A percentile compares a stretch with the other conserved stretches of the same genome.
phyloP scores from a whole-genome alignment of 495 filamentous ascomycete species.

The Astrocystis sublimbata region DNA sequence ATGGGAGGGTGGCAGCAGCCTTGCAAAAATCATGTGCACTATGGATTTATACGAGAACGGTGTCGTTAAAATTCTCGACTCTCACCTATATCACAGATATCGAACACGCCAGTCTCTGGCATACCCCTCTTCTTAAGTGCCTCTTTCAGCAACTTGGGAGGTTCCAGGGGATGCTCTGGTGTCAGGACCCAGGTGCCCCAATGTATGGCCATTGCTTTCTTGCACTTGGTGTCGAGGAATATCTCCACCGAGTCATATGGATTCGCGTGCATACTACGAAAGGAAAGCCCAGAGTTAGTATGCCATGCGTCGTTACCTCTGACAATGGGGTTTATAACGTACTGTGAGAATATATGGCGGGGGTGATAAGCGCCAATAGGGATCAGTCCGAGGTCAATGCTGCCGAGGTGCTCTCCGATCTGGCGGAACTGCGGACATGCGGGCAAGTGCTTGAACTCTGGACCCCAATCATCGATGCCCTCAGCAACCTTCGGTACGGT shows the following conservation, averaged over 20 bases:
- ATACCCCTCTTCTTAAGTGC: conserved; percentile 72
- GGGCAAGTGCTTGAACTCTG: conserved; percentile 66
- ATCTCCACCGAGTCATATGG: conserved; percentile 89
- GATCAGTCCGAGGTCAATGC: conserved; percentile 91
- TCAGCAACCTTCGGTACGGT: conserved; percentile 68
- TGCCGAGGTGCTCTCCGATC: conserved; percentile 78
- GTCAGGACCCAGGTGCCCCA: conserved; percentile 95
- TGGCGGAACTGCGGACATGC: conserved; percentile 84
- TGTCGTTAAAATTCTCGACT: conserved; percentile 65
- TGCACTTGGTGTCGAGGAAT: conserved; percentile 83
- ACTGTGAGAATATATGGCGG: conserved; percentile 66
- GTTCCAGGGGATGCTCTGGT: conserved; percentile 81
- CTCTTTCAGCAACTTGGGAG: conserved; percentile 70
- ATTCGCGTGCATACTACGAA: conserved; percentile 72
- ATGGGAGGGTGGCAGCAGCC: no score
- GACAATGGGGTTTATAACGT: neutral
- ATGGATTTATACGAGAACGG: neutral
- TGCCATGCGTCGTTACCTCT: neutral
- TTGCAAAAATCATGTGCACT: neutral
- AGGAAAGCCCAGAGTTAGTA: neutral
- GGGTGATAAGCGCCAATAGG: conserved; percentile 93
- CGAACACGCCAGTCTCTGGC: conserved; percentile 79
- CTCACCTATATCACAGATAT: conserved; percentile 85
- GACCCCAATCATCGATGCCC: conserved; percentile 70
- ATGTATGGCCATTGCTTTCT: conserved; percentile 83